phyloP scores from a whole-genome alignment of 805 yeast species.

The Blastobotrys mokoenaii region DNA sequence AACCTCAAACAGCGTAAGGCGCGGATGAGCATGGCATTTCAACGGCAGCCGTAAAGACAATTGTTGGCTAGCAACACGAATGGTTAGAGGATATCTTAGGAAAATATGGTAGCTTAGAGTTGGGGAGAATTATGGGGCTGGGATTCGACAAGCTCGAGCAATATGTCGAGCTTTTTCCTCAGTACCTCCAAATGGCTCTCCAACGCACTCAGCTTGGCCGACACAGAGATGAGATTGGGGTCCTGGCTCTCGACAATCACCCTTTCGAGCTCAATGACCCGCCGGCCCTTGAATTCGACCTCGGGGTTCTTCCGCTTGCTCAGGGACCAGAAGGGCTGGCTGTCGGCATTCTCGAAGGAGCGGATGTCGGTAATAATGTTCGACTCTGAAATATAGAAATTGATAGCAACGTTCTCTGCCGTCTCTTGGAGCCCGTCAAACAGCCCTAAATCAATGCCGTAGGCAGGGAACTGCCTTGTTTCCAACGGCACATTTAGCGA shows the following conservation, averaged over 20 bases:
- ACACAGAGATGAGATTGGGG: constrained; percentile 19
- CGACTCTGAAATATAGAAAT: constrained; percentile 17
- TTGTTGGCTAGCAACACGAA: too few species aligned
- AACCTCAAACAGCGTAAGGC: constrained; percentile 18
- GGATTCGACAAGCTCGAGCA: background rate
- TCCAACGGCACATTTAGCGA: constrained; percentile 9
- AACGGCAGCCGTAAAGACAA: too few species aligned
- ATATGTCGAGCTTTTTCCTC: constrained; percentile 29
- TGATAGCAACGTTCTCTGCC: constrained; percentile 10
- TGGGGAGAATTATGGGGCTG: too few species aligned
- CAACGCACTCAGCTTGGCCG: constrained; percentile 17
- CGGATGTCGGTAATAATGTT: constrained; percentile 16
- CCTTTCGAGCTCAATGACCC: constrained; percentile 16
- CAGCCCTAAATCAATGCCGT: too few species aligned
- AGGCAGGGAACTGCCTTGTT: constrained; percentile 9
- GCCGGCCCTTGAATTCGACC: constrained; percentile 10
- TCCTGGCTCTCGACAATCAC: constrained; percentile 20
- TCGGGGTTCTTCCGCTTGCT: background rate
- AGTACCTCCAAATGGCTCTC: constrained; percentile 16
- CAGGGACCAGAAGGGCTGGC: constrained; percentile 4
- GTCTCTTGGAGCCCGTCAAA: constrained; percentile 7
- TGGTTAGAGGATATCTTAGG: too few species aligned
- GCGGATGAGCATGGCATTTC: constrained; percentile 14
- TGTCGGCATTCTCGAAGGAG: constrained; percentile 5
- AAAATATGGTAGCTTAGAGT: too few species aligned